Conservation (phyloP, 1,139 yeast species). For the Saccharomycopsis crataegensis region DNA sequence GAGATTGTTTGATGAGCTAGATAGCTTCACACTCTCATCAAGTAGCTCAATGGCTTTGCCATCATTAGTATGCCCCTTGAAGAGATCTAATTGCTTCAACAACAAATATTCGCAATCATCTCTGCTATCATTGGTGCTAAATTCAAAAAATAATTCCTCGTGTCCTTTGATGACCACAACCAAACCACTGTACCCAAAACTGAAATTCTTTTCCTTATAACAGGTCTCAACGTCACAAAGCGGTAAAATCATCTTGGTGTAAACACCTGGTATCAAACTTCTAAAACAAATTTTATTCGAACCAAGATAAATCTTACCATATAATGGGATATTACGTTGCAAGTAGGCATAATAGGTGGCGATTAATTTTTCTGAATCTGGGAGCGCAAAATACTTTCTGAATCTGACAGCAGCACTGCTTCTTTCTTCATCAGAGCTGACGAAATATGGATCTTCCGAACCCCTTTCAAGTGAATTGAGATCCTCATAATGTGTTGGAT, state of each 20-base stretch:
- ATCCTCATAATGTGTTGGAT: slow-evolving; percentile 54
- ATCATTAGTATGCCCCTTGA: slow-evolving; percentile 24
- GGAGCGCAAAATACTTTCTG: slow-evolving; percentile 57
- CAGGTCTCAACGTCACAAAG: slow-evolving; percentile 62
- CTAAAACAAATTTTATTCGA: slow-evolving; percentile 64
- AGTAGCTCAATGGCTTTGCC: not conserved
- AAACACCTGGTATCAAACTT: slow-evolving; percentile 70
- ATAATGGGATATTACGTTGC: slow-evolving; percentile 63
- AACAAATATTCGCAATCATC: slow-evolving; percentile 65
- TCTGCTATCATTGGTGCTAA: slow-evolving; percentile 55
- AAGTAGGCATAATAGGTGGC: slow-evolving; percentile 71
- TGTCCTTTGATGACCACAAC: slow-evolving; percentile 63
- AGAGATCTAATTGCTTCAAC: slow-evolving; percentile 41
- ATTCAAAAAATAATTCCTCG: slow-evolving; percentile 72
- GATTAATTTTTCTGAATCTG: slow-evolving; percentile 42
- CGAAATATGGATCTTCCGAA: slow-evolving; percentile 39
- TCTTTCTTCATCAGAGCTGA: slow-evolving; percentile 39
- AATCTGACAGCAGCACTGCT: slow-evolving; percentile 46
- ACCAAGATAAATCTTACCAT: slow-evolving; percentile 78
- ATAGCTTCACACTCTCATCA: slow-evolving; percentile 22
- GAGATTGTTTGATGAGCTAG: slow-evolving; percentile 24
- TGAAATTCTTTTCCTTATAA: slow-evolving; percentile 55
- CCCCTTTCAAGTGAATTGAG: slow-evolving; percentile 29
- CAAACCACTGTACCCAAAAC: slow-evolving; percentile 60
- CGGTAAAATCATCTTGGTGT: slow-evolving; percentile 81